phyloP scores from a whole-genome alignment of 192 early-diverging fungal species.

The Entrophospora sp. region DNA sequence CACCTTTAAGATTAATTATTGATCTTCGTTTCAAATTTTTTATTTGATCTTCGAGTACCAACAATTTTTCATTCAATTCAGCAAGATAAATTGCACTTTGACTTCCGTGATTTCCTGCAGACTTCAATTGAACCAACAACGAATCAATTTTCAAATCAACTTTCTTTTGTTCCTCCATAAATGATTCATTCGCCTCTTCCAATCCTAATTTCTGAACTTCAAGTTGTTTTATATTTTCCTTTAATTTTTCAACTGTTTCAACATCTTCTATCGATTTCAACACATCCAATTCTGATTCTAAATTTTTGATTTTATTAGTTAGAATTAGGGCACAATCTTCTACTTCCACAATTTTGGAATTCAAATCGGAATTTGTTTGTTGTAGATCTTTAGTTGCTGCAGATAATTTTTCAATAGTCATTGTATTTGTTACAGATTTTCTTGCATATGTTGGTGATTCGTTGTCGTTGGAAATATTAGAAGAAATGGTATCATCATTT shows the following conservation, averaged over 20 bases:
- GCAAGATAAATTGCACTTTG: not conserved
- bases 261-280: not conserved
- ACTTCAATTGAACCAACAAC: not conserved
- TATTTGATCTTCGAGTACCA: no score
- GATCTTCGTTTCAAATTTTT: no score
- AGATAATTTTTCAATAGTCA: slow-evolving; percentile 9
- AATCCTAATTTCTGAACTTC: slow-evolving; percentile 3
- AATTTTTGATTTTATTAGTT: slow-evolving; percentile 10
- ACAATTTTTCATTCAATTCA: slow-evolving; percentile 11
- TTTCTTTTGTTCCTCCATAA: slow-evolving; percentile 1
- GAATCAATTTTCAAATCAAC: slow-evolving; percentile 12
- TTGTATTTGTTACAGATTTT: slow-evolving; percentile 1
- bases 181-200: slow-evolving; percentile 5
- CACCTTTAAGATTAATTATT: no score
- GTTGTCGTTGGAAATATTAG: not conserved
- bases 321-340: not conserved
- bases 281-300: slow-evolving; percentile 1
- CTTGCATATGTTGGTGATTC: not conserved
- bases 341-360: not conserved
- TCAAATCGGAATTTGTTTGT: slow-evolving; percentile 13
- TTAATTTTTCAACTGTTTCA: slow-evolving; percentile 2
- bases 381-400: slow-evolving; percentile 3
- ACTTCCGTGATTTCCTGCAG: not conserved
- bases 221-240: slow-evolving; percentile 9
- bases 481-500: no score